phyloP scores from a whole-genome alignment of 345 rosid genomes.

The Gynandropsis gynandra region DNA sequence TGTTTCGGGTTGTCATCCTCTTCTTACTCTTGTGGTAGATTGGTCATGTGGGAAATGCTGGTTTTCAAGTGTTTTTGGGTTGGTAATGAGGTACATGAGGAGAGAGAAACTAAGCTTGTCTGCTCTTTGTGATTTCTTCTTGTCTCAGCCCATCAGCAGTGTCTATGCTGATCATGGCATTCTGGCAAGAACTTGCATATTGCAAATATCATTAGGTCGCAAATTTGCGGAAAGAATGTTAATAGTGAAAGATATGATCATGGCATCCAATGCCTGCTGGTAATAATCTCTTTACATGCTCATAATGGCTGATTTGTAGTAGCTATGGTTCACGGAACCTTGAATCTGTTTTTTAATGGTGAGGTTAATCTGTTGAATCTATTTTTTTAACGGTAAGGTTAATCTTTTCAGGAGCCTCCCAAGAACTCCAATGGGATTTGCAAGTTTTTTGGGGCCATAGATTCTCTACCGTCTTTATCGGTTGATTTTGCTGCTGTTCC shows the following conservation, averaged over 20 bases:
- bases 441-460: constrained; percentile 44
- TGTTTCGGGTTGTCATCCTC: constrained; percentile 17
- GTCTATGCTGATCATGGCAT: constrained; percentile 51
- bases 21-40: constrained; percentile 31
- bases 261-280: constrained; percentile 58
- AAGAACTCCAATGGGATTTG: constrained; percentile 42
- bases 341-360: not conserved
- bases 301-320: not conserved
- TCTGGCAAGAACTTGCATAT: no score
- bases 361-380: not conserved
- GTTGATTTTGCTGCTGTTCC: constrained; percentile 71
- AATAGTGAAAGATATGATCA: no score
- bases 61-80: constrained; percentile 39
- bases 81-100: constrained; percentile 44
- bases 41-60: constrained; percentile 27
- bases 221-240: no score
- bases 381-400: not conserved
- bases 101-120: constrained; percentile 35
- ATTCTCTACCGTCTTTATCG: constrained; percentile 44
- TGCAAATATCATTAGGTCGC: no score
- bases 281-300: constrained; percentile 22
- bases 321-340: not conserved
- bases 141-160: constrained; percentile 41
- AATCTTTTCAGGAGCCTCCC: constrained; percentile 43
- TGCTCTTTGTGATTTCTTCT: constrained; percentile 48